Evolutionary conservation across 2,329 filamentous ascomycete genomes (phyloP), one percentile per base, ranked within the genome.

Genomic region (Colletotrichum salicis): DNA sequence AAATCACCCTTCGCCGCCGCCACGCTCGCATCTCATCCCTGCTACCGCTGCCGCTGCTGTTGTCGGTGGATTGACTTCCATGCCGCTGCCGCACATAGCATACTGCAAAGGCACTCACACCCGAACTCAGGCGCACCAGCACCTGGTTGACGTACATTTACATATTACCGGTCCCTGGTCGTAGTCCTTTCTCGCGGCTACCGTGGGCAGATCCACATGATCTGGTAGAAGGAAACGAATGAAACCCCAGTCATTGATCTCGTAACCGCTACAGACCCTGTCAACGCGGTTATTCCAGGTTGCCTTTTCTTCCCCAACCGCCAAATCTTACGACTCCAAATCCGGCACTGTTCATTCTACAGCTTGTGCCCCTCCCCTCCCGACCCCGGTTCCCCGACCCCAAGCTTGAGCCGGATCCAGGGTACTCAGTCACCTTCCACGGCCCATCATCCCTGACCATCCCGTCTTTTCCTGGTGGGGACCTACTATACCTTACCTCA

Each of bases 301-400:
- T 54, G 62, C 64, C 78, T 78, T 77, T 77, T 41, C 33, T n/a
- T 41, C 22, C 24, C 78, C 77, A 76, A 48, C 65, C 65, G 65
- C 35, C 51, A 37, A 31, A 29, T 51, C 33, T 22, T 24, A 31
- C 12, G 35, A 77, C 77, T 78, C 75, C 77, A 76, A 77, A 67
- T 52, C 77, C 79, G 76, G 79, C 80, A 81, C 79, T 79, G 80
- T 78, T 77, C 80, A 79, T 78, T 76, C 74, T 79, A 79, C 78
- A 80, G 79, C 79, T 82, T 81, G 80, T 81, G 80, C 79, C 76
- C 70, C 67, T 63, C 48, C 41, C 61, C 33, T 54, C 31, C 33
- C 41, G 19, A 48, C 41, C 41, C 41, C 41, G 19, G 41, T 48
- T 19, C 41, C 41, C 19, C 41, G 8, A 41, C 48, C 22, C 35